Evolutionary conservation across 1,284 basidiomycete species (phyloP).

Genomic region (Pseudozyma sp.): DNA sequence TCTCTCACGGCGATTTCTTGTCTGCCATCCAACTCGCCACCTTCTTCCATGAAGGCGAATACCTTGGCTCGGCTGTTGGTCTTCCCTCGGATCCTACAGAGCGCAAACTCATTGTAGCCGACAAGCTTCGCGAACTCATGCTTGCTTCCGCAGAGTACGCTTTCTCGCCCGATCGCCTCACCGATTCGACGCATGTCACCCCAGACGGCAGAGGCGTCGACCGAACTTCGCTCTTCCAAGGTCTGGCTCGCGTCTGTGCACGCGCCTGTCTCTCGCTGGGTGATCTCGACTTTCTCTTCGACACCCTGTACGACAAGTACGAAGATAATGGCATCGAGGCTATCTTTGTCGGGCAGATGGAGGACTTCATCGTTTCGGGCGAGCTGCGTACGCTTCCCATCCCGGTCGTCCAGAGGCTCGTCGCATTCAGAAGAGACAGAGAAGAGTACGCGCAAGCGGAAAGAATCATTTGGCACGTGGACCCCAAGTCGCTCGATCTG

Average conservation of each 20-base stretch:
- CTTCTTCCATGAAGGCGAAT: constrained; percentile 83
- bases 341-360: constrained; percentile 88
- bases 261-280: constrained; percentile 83
- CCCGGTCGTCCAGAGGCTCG: constrained; percentile 86
- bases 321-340: constrained; percentile 83
- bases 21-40: constrained; percentile 87
- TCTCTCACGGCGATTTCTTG: constrained; percentile 87
- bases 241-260: constrained; percentile 83
- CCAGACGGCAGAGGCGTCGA: constrained; percentile 90
- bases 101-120: constrained; percentile 78
- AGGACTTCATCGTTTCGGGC: constrained; percentile 83
- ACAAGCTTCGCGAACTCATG: constrained; percentile 85
- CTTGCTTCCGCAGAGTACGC: constrained; percentile 86
- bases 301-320: constrained; percentile 88
- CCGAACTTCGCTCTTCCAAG: constrained; percentile 88
- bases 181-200: constrained; percentile 84
- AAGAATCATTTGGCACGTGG: constrained; percentile 93
- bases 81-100: constrained; percentile 78
- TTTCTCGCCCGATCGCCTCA: constrained; percentile 94
- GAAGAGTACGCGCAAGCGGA: constrained; percentile 83
- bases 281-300: constrained; percentile 87
- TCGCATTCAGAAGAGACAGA: constrained; percentile 81
- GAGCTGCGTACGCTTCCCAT: constrained; percentile 79
- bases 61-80: constrained; percentile 87
- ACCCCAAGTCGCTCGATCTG: constrained; percentile 89